A percentile compares a stretch with the other conserved stretches of the same genome.
Conservation (phyloP, 148 eudicot species). For the Rhododendron ferrugineum region DNA sequence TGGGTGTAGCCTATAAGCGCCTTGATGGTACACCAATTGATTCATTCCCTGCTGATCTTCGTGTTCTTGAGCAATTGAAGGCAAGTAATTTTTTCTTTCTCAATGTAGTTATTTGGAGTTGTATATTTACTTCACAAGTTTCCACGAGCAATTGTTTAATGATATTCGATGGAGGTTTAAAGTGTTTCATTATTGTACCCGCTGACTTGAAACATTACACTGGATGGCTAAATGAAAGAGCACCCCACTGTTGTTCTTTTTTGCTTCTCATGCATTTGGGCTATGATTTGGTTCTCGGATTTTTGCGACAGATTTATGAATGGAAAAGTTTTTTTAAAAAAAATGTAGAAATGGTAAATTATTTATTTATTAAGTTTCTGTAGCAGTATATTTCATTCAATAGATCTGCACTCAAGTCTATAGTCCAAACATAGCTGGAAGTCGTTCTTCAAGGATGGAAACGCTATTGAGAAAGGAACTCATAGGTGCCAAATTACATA, state of each 20-base stretch:
- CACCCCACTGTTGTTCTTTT: not conserved
- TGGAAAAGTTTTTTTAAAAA: not conserved
- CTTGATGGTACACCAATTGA: slow-evolving; percentile 57
- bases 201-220: not conserved
- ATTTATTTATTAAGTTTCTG: not conserved
- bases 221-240: not conserved
- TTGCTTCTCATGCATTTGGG: slow-evolving; percentile 4
- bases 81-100: slow-evolving; percentile 25
- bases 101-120: not conserved
- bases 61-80: slow-evolving; percentile 69
- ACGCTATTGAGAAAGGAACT: not conserved
- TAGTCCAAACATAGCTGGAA: not conserved
- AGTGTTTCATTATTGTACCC: not conserved
- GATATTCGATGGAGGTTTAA: not conserved
- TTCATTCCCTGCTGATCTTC: slow-evolving; percentile 80
- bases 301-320: not conserved
- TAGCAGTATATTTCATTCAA: not conserved
- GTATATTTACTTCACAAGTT: not conserved
- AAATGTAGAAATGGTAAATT: not conserved
- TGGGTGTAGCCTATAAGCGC: slow-evolving; percentile 74
- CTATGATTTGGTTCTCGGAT: not conserved
- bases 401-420: not conserved
- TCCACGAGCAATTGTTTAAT: not conserved
- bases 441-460: not conserved
- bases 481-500: not conserved